Evolutionary conservation across 768 basidiomycete genomes (phyloP), one percentile per base, ranked within the genome.

Genomic region (Termitomyces sp.): DNA sequence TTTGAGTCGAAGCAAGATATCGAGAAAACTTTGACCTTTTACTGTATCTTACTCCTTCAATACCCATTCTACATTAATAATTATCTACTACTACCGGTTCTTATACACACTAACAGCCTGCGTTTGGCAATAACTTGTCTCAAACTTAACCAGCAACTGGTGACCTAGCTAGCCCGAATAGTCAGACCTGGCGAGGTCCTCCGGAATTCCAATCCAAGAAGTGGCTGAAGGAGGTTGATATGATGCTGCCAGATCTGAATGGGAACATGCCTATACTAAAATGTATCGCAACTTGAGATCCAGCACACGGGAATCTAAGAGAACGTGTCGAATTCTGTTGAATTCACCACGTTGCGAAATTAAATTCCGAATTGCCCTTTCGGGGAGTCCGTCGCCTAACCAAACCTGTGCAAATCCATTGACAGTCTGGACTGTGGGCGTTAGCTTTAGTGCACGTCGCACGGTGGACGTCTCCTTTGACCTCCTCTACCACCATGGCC

Each of bases 401-500:
- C 53, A 54, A 54, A 54, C 53, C 44, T 54, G 42, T 22, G 32
- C 53, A 54, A 54, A 54, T 52, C 42, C 53, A 33, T 43, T 53
- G 39, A n/a, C 51, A 24, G 36, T 48, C 30, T 30, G 30, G 26
- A 54, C 27, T 22, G 16, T 20, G 44, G 16, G 34, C 26, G 40
- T 27, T 39, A n/a, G 16, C 47, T 42, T 46, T 22, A 43, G 53
- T 18, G 53, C 34, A 49, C 57, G 50, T 56, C 45, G 53, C 46
- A 56, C 44, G 53, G 53, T 53, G 53, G 58, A 47, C 62, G 34
- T 56, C 39, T 56, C 22, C 32, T 50, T 53, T 39, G 36, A 49
- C 48, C 45, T 55, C 32, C 43, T 40, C 45, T 39, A 55, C 54
- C 45, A 53, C 53, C 44, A 66, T 66, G 63, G 60, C 67, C 27